Percentiles rank a stretch among this genome's conserved stretches.
phyloP scores from a whole-genome alignment of 2,329 filamentous ascomycete species.

The Paecilomyces formosus region DNA sequence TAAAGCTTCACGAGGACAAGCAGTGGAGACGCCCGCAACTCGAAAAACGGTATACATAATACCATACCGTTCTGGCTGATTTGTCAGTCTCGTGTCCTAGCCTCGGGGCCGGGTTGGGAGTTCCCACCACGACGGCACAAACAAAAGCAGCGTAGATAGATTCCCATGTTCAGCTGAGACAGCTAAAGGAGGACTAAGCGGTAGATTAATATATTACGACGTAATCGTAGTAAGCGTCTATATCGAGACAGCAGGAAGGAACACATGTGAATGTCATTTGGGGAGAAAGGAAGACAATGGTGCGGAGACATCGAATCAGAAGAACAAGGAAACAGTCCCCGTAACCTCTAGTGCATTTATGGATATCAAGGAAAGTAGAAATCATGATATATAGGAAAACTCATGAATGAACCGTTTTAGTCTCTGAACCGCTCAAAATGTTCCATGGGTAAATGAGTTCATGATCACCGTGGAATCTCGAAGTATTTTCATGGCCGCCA shows the following conservation, averaged over 20 bases:
- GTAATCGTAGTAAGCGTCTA: not conserved
- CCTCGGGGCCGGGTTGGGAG: not conserved
- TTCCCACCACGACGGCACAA: not conserved
- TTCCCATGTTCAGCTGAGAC: not conserved
- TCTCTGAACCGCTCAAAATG: not conserved
- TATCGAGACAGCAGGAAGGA: not conserved
- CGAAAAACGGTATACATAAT: not conserved
- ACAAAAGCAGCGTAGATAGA: not conserved
- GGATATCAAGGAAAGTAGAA: not conserved
- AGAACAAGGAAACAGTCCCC: not conserved
- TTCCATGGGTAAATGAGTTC: not conserved
- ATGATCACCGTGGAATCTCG: not conserved
- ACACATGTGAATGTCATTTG: not conserved
- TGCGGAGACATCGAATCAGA: not conserved
- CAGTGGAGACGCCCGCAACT: not conserved
- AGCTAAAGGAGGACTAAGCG: not conserved
- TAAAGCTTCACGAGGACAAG: not conserved
- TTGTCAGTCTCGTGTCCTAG: not conserved
- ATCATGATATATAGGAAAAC: not conserved
- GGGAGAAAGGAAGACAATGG: not conserved
- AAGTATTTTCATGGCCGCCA: not conserved
- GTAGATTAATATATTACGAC: not conserved
- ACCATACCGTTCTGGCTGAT: not conserved
- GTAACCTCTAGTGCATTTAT: not conserved
- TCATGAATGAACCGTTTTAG: not conserved